Evolutionary conservation across 2,329 filamentous ascomycete genomes (phyloP), one percentile per base, ranked within the genome.

Genomic region (Ceratocystiopsis sp.): DNA sequence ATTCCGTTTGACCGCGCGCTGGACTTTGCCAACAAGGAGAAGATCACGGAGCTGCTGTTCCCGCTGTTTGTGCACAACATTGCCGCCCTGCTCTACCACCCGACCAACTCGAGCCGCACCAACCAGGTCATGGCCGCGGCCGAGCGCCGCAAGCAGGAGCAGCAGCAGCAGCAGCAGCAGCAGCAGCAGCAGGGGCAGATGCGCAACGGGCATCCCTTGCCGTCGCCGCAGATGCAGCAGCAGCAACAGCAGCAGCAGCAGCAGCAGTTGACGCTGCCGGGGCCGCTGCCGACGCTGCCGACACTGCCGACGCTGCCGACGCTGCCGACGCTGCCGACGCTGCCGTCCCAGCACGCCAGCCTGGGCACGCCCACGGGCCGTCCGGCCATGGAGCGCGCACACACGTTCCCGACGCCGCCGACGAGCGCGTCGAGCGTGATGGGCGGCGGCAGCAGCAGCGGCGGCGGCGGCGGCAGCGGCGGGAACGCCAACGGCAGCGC

Each of bases 11-110:
- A 96, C 53, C 80, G 91, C 51, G 91, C 91, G n/a, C 67, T 98
- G 43, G 91, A 96, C 55, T 96, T 98, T 59, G 91, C 91, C 51
- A 98, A 98, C 67, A 96, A 95, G 71, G 91, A 98, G 63, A 96
- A 96, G 66, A 98, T 96, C 50, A 96, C 91, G 0, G 89, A 96
- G 62, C 67, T 87, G 40, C 66, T 96, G 43, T 98, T 96, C 60
- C 91, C 91, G 42, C 69, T 98, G 40, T 98, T 98, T 59, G 91
- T 96, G 35, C 87, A 96, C 62, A 93, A 96, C 62, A 96, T 96
- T 57, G 85, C 85, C 47, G 82, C 85, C 45, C 69, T 96, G 50
- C 73, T 96, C 41, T 96, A 95, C 61, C 89, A 96, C 59, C 89
- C 91, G 0, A 80, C 83, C 36, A 95, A 95, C 58, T 81, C 86